These are phyloP conservation scores for Quercus ilex DNA, from an alignment of 306 rosid species.

Conservation along the genomic window DNA sequence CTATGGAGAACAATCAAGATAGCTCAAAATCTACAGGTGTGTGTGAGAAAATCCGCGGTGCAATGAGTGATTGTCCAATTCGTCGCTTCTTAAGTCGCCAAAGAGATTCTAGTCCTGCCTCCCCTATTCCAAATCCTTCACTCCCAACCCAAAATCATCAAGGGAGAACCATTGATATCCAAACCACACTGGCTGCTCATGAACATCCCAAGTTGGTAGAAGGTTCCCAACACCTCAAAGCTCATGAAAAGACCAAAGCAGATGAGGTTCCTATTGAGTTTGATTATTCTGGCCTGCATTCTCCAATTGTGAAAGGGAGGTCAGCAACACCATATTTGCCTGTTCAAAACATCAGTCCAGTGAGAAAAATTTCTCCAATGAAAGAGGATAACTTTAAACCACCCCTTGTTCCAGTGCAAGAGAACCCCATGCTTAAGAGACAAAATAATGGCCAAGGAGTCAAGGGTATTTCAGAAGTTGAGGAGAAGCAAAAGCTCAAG, in stretches of 20 bases:
- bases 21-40: slow-evolving; percentile 22
- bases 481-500: slow-evolving; percentile 2
- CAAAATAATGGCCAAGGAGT: not conserved
- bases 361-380: slow-evolving; percentile 3
- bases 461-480: not conserved
- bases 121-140: slow-evolving; percentile 15
- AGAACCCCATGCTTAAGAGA: not conserved
- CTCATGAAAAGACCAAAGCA: not conserved
- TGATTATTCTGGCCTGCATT: slow-evolving; percentile 14
- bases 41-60: slow-evolving; percentile 50
- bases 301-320: not conserved
- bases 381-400: not conserved
- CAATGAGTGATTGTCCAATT: slow-evolving; percentile 24
- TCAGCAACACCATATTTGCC: not conserved
- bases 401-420: slow-evolving; percentile 4
- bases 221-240: not conserved
- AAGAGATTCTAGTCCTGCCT: slow-evolving; percentile 2
- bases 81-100: slow-evolving; percentile 24
- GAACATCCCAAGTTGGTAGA: slow-evolving; percentile 12
- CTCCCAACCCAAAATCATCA: not conserved
- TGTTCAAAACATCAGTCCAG: not conserved
- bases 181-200: slow-evolving; percentile 13
- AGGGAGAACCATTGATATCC: not conserved
- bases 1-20: slow-evolving; percentile 34
- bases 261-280: slow-evolving; percentile 29